Percentiles rank a stretch among this genome's conserved stretches.
These are phyloP conservation scores for Mycosphaerella sp. DNA, from an alignment of 2,329 filamentous ascomycete genomes.

Conservation along the genomic window DNA sequence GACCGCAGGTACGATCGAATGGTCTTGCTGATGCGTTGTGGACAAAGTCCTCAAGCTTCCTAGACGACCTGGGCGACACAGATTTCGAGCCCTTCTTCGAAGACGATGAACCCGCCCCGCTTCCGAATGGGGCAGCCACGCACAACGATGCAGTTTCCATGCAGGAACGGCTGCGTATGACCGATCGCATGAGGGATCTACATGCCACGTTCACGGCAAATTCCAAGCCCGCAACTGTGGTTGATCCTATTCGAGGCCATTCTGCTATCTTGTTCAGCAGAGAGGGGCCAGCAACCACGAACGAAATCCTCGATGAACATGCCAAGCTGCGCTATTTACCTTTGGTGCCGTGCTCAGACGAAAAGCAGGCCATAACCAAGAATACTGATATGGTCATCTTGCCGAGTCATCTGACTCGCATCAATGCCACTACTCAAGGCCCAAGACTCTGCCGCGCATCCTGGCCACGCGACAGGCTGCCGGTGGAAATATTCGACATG, in stretches of 20 bases:
- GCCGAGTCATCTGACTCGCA: constrained; percentile 17
- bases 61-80: constrained; percentile 6
- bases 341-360: constrained; percentile 12
- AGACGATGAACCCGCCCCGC: neutral
- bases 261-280: constrained; percentile 22
- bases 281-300: constrained; percentile 1
- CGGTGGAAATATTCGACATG: constrained; percentile 57
- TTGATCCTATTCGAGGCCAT: constrained; percentile 10
- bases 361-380: constrained; percentile 6
- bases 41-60: constrained; percentile 1
- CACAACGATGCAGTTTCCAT: neutral
- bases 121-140: neutral
- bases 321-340: constrained; percentile 21
- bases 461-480: constrained; percentile 45
- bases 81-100: constrained; percentile 11
- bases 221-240: neutral
- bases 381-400: constrained; percentile 20
- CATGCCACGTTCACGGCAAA: constrained; percentile 7
- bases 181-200: constrained; percentile 9
- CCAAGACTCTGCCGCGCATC: neutral
- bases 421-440: constrained; percentile 2
- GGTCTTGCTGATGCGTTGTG: neutral
- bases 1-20: neutral
- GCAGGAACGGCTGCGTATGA: constrained; percentile 5
- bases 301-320: neutral